These are phyloP conservation scores for Botrytis porri DNA, from an alignment of 2,329 filamentous ascomycete genomes.

Conservation along the genomic window DNA sequence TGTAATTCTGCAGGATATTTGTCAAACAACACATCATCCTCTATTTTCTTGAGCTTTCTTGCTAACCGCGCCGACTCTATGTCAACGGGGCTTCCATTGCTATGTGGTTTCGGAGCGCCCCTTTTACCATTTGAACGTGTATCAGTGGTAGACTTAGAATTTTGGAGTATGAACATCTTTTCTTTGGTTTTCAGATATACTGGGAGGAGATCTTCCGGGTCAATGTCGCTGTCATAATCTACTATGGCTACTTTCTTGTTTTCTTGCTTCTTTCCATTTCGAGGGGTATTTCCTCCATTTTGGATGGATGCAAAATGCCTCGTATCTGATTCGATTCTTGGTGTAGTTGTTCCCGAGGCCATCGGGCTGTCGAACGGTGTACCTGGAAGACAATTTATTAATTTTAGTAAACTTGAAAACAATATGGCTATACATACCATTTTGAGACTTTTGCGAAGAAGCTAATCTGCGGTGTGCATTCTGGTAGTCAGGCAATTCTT, in stretches of 20 bases:
- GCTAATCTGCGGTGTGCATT: slow-evolving; percentile 39
- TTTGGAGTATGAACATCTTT: slow-evolving; percentile 61
- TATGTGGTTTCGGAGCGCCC: slow-evolving; percentile 23
- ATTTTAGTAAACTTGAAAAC: not conserved
- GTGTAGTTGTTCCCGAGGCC: slow-evolving; percentile 37
- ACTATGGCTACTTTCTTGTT: slow-evolving; percentile 35
- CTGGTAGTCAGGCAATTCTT: slow-evolving; percentile 72
- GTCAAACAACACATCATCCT: slow-evolving; percentile 76
- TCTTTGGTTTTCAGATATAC: slow-evolving; percentile 74
- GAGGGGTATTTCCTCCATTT: slow-evolving; percentile 18
- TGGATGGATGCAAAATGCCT: slow-evolving; percentile 29
- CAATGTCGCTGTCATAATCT: slow-evolving; percentile 66
- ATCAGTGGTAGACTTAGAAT: slow-evolving; percentile 46
- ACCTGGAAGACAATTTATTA: slow-evolving; percentile 28
- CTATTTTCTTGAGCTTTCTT: slow-evolving; percentile 72
- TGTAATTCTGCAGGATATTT: slow-evolving; percentile 59
- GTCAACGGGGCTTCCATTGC: slow-evolving; percentile 23
- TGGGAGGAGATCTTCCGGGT: slow-evolving; percentile 71
- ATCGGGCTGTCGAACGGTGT: slow-evolving; percentile 36
- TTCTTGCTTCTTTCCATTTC: slow-evolving; percentile 25
- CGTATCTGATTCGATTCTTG: slow-evolving; percentile 34
- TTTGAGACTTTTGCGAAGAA: slow-evolving; percentile 32
- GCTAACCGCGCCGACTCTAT: slow-evolving; percentile 60
- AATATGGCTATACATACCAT: slow-evolving; percentile 30
- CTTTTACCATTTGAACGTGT: slow-evolving; percentile 22